Conservation (phyloP, 305 asterid species). For the Solanum hybrid region DNA sequence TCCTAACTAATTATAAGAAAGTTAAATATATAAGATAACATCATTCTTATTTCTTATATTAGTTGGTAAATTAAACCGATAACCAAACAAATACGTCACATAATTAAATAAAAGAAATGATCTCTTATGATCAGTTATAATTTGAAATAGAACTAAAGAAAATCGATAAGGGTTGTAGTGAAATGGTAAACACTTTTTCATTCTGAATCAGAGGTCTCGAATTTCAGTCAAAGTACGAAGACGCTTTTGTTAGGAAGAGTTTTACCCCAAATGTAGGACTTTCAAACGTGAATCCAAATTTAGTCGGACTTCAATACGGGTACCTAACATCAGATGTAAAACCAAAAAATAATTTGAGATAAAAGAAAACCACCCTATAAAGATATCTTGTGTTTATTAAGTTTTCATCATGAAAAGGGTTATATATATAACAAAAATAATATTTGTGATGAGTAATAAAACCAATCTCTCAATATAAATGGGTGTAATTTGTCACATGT, state of each 20-base stretch:
- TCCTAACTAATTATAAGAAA: neutral
- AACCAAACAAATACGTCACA: neutral
- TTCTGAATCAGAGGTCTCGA: neutral
- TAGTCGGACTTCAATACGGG: rapidly evolving
- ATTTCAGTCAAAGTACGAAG: neutral
- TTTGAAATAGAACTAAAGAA: neutral
- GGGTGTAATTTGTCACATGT: neutral
- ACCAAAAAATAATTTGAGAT: too few relatives aligned
- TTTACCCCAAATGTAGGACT: too few relatives aligned
- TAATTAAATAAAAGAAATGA: neutral
- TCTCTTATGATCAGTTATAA: neutral
- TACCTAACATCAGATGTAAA: neutral
- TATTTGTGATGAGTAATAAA: neutral
- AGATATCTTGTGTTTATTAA: neutral
- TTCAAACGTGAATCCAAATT: neutral
- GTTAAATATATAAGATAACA: neutral
- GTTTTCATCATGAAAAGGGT: neutral
- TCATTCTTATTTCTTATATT: neutral
- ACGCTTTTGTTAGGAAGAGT: neutral
- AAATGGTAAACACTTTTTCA: neutral
- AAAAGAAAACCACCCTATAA: neutral
- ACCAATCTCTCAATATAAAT: neutral
- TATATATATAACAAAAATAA: neutral
- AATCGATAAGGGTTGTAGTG: too few relatives aligned
- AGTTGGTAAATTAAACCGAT: neutral